These are phyloP conservation scores for Alternaria burnsii DNA, from an alignment of 2,329 filamentous ascomycete species.

Conservation along the genomic window DNA sequence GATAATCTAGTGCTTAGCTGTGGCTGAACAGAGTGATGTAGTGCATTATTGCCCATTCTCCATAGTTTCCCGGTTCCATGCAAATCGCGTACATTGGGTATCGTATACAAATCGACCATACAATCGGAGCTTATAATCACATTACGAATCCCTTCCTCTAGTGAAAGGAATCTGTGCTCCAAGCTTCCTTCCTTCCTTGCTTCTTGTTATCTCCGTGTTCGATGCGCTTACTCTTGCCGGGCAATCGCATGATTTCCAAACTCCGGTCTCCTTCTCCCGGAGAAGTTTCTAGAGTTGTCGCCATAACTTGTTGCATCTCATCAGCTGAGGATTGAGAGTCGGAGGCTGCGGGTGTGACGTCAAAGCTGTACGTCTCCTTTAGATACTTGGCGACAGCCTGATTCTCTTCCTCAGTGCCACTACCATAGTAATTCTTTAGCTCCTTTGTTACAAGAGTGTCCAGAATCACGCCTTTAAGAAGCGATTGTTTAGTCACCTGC, in stretches of 20 bases:
- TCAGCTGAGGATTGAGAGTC: constrained; percentile 21
- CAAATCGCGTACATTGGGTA: background rate
- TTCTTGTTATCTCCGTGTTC: background rate
- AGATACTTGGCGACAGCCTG: constrained; percentile 29
- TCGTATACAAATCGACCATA: background rate
- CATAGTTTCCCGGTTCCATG: background rate
- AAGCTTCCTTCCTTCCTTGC: constrained; percentile 1
- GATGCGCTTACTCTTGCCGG: background rate
- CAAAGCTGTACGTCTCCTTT: constrained; percentile 25
- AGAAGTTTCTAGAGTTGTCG: background rate
- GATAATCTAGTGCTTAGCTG: background rate
- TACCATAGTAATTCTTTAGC: constrained; percentile 28
- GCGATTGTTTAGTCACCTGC: constrained; percentile 10
- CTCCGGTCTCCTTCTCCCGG: background rate
- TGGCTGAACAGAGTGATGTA: background rate
- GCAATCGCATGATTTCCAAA: background rate
- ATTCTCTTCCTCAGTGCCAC: constrained; percentile 29
- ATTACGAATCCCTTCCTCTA: background rate
- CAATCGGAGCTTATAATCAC: background rate
- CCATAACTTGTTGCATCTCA: constrained; percentile 21
- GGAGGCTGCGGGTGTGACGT: constrained; percentile 15
- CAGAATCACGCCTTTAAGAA: constrained; percentile 21
- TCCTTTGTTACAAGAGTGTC: constrained; percentile 33
- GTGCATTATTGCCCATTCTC: background rate
- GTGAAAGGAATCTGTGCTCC: constrained; percentile 8